Base-by-base conservation (phyloP, 1,284 basidiomycete species). In the Cutaneotrichosporon sp. region DNA sequence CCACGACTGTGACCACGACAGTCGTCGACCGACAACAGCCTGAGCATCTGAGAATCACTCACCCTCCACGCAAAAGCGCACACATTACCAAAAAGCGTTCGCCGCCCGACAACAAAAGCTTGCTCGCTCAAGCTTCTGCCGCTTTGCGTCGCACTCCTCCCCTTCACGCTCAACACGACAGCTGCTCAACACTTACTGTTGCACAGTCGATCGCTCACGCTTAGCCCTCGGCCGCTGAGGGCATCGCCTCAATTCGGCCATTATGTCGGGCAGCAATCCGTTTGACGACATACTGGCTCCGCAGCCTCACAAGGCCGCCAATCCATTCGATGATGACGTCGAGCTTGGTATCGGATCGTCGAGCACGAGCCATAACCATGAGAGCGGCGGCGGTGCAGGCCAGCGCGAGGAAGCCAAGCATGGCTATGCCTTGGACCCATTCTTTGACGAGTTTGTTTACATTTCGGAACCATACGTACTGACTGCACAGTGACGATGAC, bases 371-470 rank as follows among this genome's bases (percentile, higher is more conserved):
- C 17, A 30, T 7, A 30, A 30, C 7, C 26, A 5, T 30, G n/a
- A n/a, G n/a, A 30, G 26, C 26, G 26, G 26, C 26, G 26, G 10
- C 26, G 26, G 26, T 30, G 26, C 26, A 7, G 5, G 7, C 10
- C 26, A 30, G 10, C 43, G 42, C 44, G 30, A 42, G 18, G 37
- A 41, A 3, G 35, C 22, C 43, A 44, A 42, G 41, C 62, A 65
- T 36, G 68, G 70, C 13, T 70, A 67, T 52, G 65, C 68, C 10
- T 51, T 76, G 38, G 74, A 76, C 58, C 70, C 71, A 0, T 76
- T 76, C 65, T 76, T 76, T 52, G 73, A 76, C 60, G 74, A 76
- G 74, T 73, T 53, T 65, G 69, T 61, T 13, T 12, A 8, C 22
- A 15, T 51, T 14, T 34, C 10, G 20, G 12, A 15, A 21, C 17